Percentiles rank a stretch among this genome's conserved stretches.
phyloP scores from a whole-genome alignment of 1,284 basidiomycete species.

The Cutaneotrichosporon sp. region DNA sequence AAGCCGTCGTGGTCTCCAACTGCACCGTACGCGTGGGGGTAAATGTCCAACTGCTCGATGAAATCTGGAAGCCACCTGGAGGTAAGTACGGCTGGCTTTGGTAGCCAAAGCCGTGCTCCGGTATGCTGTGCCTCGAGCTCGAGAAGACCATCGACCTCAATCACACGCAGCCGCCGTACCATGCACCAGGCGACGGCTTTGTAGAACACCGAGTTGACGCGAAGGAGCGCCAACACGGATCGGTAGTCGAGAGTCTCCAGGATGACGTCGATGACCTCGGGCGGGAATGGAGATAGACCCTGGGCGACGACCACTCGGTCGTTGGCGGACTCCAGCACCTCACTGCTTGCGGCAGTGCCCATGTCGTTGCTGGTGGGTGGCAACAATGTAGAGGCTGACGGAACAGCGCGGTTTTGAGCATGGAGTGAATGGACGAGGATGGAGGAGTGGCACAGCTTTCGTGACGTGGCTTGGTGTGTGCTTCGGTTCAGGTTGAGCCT shows the following conservation, averaged over 20 bases:
- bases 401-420: too few species aligned
- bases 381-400: too few species aligned
- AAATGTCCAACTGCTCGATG: background rate
- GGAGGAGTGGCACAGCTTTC: too few species aligned
- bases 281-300: background rate
- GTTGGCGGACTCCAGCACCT: background rate
- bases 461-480: too few species aligned
- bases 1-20: background rate
- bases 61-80: background rate
- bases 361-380: background rate
- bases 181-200: background rate
- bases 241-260: background rate
- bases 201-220: slow-evolving; percentile 4
- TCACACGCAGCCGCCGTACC: background rate
- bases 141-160: background rate
- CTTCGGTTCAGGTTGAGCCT: too few species aligned
- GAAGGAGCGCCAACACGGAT: background rate
- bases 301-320: too few species aligned
- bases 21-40: background rate
- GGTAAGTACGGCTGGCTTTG: background rate
- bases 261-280: slow-evolving; percentile 5
- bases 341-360: background rate
- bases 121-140: background rate
- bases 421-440: too few species aligned
- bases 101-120: background rate